Conservation (phyloP, 371 early-diverging fungal genomes). For the Zancudomyces culisetae region DNA sequence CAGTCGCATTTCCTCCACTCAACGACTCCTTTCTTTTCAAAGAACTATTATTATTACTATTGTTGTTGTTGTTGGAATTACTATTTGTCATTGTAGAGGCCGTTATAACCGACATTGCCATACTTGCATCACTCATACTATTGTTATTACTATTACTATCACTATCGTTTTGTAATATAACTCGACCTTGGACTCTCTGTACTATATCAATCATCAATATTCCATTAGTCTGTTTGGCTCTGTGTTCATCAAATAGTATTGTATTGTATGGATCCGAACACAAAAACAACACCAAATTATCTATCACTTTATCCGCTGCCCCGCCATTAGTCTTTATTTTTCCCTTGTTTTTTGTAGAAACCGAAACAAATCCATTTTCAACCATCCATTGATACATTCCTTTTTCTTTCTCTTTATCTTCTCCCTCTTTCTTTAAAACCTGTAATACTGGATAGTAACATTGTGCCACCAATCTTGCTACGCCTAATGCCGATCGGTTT, state of each 20-base stretch:
- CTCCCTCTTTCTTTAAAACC: no score
- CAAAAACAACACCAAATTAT: slow-evolving; percentile 64
- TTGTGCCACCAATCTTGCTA: slow-evolving; percentile 24
- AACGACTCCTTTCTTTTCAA: slow-evolving; percentile 5
- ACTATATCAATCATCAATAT: slow-evolving; percentile 22
- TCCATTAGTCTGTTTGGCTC: slow-evolving; percentile 7
- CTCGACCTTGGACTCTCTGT: slow-evolving; percentile 15
- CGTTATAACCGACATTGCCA: not conserved
- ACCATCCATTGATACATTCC: no score
- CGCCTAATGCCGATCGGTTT: slow-evolving; percentile 23
- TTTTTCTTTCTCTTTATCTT: no score
- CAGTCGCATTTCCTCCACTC: not conserved
- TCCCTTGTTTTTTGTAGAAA: not conserved
- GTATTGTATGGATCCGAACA: slow-evolving; percentile 62
- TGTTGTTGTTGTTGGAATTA: slow-evolving; percentile 6
- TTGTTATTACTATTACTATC: not conserved
- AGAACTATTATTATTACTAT: slow-evolving; percentile 7
- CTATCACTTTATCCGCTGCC: slow-evolving; percentile 69
- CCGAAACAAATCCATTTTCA: no score
- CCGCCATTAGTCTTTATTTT: slow-evolving; percentile 4
- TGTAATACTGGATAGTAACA: slow-evolving; percentile 10
- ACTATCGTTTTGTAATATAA: not conserved
- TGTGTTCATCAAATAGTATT: slow-evolving; percentile 31
- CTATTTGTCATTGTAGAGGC: not conserved
- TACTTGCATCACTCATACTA: not conserved